Evolutionary conservation across 163 green algal genomes (phyloP).

Genomic region (Scenedesmus sp.): DNA sequence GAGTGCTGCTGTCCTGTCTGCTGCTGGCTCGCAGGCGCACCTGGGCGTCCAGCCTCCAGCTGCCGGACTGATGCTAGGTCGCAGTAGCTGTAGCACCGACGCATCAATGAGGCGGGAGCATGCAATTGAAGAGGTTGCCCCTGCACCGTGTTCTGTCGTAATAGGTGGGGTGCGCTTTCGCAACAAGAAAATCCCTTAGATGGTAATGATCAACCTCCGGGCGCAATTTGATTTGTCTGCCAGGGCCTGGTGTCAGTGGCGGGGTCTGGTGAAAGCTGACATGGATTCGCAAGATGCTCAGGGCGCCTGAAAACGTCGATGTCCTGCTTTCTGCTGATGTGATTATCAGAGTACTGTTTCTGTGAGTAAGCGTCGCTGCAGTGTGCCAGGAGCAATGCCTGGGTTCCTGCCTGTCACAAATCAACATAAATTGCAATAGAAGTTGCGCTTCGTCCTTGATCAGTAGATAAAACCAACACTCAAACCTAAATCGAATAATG

Average conservation of each 20-base stretch:
- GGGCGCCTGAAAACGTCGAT: not conserved
- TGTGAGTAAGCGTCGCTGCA: not conserved
- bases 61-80: not conserved
- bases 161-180: not conserved
- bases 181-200: not conserved
- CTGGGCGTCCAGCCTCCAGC: not conserved
- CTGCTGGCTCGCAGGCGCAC: not conserved
- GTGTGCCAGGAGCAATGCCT: not conserved
- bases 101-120: not conserved
- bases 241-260: not conserved
- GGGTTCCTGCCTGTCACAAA: not conserved
- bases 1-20: not conserved
- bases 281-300: not conserved
- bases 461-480: not conserved
- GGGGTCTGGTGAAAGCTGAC: not conserved
- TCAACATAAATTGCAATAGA: not conserved
- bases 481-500: not conserved
- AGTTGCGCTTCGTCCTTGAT: not conserved
- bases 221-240: not conserved
- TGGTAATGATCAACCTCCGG: not conserved
- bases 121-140: not conserved
- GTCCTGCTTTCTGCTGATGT: not conserved
- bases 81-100: not conserved
- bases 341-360: not conserved
- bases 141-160: not conserved